A percentile compares a stretch with the other conserved stretches of the same genome.
Evolutionary conservation across 805 yeast genomes (phyloP).

Genomic region (Priceomyces medius): DNA sequence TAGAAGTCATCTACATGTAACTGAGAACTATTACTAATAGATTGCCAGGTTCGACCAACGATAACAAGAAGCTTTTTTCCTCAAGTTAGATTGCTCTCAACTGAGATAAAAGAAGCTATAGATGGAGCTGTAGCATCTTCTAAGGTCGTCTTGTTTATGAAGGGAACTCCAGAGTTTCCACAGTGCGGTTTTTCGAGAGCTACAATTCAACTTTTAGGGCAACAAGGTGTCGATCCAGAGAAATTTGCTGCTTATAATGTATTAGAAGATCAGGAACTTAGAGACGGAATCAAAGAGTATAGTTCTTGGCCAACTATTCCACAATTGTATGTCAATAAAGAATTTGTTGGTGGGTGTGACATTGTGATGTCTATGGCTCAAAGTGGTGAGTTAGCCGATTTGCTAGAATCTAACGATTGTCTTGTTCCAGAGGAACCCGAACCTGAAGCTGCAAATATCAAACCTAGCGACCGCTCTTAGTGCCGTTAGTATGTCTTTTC

Average conservation of each 20-base stretch:
- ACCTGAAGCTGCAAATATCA: conserved; percentile 28
- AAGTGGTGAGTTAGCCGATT: conserved; percentile 82
- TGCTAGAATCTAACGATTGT: conserved; percentile 76
- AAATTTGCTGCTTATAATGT: conserved; percentile 98
- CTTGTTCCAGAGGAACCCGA: conserved; percentile 75
- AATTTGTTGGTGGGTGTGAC: conserved; percentile 97
- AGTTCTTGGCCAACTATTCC: conserved; percentile 99
- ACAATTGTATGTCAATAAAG: conserved; percentile 85
- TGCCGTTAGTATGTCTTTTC: neutral
- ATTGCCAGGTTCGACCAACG: conserved; percentile 3
- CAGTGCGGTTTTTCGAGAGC: conserved; percentile 98
- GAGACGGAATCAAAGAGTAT: conserved; percentile 94
- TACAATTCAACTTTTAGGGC: conserved; percentile 88
- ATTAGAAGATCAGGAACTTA: conserved; percentile 87
- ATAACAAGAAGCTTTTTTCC: conserved; percentile 3
- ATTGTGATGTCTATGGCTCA: conserved; percentile 89
- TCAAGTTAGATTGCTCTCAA: conserved; percentile 54
- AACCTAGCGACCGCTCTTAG: conserved; percentile 35
- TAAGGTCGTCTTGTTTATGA: conserved; percentile 96
- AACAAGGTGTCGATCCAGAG: conserved; percentile 93
- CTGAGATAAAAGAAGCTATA: conserved; percentile 80
- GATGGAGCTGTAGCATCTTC: conserved; percentile 83
- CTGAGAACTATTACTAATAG: neutral
- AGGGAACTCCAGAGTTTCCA: conserved; percentile 97
- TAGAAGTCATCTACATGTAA: neutral